Evolutionary conservation across 225 moss, liverwort and hornwort genomes (phyloP), one percentile per base, ranked within the genome.

Genomic region (Antitrichia curtipendula): DNA sequence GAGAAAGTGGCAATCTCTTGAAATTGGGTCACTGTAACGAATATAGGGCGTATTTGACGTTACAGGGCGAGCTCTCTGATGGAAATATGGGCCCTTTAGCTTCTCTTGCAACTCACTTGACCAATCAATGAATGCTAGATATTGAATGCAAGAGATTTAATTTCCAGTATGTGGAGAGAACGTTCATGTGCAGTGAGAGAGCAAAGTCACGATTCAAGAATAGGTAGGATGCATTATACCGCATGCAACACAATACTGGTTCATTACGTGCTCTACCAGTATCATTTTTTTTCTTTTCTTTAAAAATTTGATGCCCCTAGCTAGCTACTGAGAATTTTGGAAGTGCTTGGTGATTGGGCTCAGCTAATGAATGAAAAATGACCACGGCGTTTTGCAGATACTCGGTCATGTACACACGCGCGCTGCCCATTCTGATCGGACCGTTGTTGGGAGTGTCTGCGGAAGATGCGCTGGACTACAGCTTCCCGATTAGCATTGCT

Each of bases 331-430:
- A 61, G 49, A 28, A 53, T 6, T n/a, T 41, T 13, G 72, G 60
- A 65, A 56, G 27, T 7, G 40, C 40, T 38, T 27, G 32, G 4
- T 41, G 80, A 80, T 54, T n/a, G 41, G 16, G 13, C 45, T 79
- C n/a, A 61, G 12, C 49, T 9, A 31, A 16, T 41, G 50, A 49
- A 16, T 31, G 14, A 5, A 2, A 18, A 60, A 12, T 58, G 28
- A 23, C 54, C 56, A 3, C 15, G 50, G 50, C 50, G 17, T 54
- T 45, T 28, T 81, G 87, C 89, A 92, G 92, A 62, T 92, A 92
- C 74, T 88, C 87, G 20, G 87, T 92, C 6, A 90, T 90, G 89
- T 92, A 90, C 89, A 89, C 92, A 41, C 90, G 92, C 29, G 1
- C 10, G 16, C 74, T 92, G 53, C 92, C 87, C 9, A 0, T 0